Evolutionary conservation across 2,329 filamentous ascomycete species (phyloP), one percentile per base, ranked within the genome.

Genomic region (Emmonsia crescens): DNA sequence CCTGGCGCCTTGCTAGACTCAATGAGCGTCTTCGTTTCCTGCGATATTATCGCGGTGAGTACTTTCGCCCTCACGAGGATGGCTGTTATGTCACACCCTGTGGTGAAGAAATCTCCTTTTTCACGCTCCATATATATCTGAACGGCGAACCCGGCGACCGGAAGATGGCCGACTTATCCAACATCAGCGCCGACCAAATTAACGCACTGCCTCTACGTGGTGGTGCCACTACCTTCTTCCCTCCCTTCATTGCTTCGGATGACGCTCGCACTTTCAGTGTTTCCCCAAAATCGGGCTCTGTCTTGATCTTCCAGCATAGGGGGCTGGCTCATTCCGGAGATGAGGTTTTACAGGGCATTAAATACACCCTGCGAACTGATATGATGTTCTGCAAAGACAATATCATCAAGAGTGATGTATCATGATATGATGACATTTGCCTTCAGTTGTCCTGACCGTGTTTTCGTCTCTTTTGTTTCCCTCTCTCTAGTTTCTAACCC

Each of bases 1-100:
- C 63, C 0, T 74, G 67, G 56, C 60, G 63, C 24, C 56, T 76
- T 12, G 4, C 58, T 14, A 44, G 85, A 10, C 71, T 89, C 49
- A 94, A 94, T 71, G 83, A 91, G 70, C 77, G 89, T 42, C 81
- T 92, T 81, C 78, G 90, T 33, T 92, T 92, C 68, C 75, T 95
- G 58, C 86, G 83, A 68, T 94, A 94, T 71, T 79, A 80, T 0
- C 75, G 79, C 0, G 89, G 88, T 0, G 85, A 91, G 68, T 93
- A 86, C 70, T 94, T 95, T 68, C 82, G 80, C 63, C 79, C 85
- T 3, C 89, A 93, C 70, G 85, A 82, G 66, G 89, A 93, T 69
- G 85, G 82, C 0, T 68, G 76, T 0, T 93, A 88, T 66, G 76
- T 76, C 57, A 85, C 83, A 19, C 78, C 80, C 0, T 80, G 84